Base-by-base conservation (phyloP, 1,284 basidiomycete species). In the Kwoniella shivajii region DNA sequence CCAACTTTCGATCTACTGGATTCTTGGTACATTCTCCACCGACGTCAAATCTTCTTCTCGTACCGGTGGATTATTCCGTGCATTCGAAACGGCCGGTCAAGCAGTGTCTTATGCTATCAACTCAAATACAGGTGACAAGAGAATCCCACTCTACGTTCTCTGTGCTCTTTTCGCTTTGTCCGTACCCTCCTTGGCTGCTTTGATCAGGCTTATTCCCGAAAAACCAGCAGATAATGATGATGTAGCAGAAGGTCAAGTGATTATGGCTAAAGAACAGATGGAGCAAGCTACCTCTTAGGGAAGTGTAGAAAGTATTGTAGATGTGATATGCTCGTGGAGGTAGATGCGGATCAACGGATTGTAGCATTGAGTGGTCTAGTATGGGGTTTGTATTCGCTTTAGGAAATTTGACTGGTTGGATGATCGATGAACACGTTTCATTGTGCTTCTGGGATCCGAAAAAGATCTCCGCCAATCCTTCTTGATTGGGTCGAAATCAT, bases 11-110 rank as follows among this genome's bases (percentile, higher is more conserved):
- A 50, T 67, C 33, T 69, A 69, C 58, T 67, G 63, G 63, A 45
- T 67, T 48, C 56, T 69, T 37, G 66, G 66, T 36, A 60, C 59
- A n/a, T 69, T 67, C 44, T 62, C 63, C 6, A 57, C 62, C 50
- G 63, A 67, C 51, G 54, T 60, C 57, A 61, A 61, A 31, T 49
- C 60, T 9, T 43, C 55, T 16, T 60, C 66, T 4, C 50, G 65
- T 24, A 66, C 63, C 7, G 68, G 66, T 33, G 66, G 66, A 49
- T 52, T 68, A 10, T 71, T 71, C 54, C 43, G 66, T 29, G 41
- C 56, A 4, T 67, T 66, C 50, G 66, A 71, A 51, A 62, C 68
- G 4, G 49, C 51, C 10, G 51, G 51, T 37, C 50, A 51, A 43
- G 50, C 48, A 30, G 24, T 61, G 31, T 53, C 57, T 2, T 63